Percentiles rank a stretch among this genome's conserved stretches.
phyloP scores from a whole-genome alignment of 108 stramenopile species.

The Mediolabrus comicus region DNA sequence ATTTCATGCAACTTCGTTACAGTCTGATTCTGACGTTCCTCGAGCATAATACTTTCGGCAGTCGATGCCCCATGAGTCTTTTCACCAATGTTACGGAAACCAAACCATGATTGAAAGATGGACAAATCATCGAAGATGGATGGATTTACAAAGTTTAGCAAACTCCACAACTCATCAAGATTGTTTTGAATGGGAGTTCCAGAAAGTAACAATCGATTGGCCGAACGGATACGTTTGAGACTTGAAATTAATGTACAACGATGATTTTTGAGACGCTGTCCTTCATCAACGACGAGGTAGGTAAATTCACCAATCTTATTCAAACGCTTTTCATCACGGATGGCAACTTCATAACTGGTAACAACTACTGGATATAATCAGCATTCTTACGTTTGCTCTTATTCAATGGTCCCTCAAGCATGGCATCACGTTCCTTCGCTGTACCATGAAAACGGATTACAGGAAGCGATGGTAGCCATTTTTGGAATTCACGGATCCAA shows the following conservation, averaged over 20 bases:
- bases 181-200: slow-evolving; percentile 98
- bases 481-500: slow-evolving; percentile 95
- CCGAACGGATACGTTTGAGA: slow-evolving; percentile 84
- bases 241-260: slow-evolving; percentile 89
- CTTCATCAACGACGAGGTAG: slow-evolving; percentile 97
- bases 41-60: slow-evolving; percentile 87
- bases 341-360: slow-evolving; percentile 95
- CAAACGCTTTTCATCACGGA: slow-evolving; percentile 78
- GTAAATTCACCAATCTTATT: slow-evolving; percentile 78
- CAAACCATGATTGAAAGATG: slow-evolving; percentile 98
- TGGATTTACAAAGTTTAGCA: slow-evolving; percentile 99
- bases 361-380: slow-evolving; percentile 90
- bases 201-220: slow-evolving; percentile 88
- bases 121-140: slow-evolving; percentile 96
- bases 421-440: slow-evolving; percentile 74
- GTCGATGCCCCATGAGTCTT: slow-evolving; percentile 78
- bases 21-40: slow-evolving; percentile 87
- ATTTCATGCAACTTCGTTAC: slow-evolving; percentile 97
- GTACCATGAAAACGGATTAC: slow-evolving; percentile 95
- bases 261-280: slow-evolving; percentile 97
- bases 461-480: slow-evolving; percentile 91
- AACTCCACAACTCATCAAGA: slow-evolving; percentile 95
- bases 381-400: slow-evolving; percentile 55
- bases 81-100: slow-evolving; percentile 96
- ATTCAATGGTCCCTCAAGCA: slow-evolving; percentile 73